phyloP scores from a whole-genome alignment of 495 filamentous ascomycete genomes.

The Pseudevernia furfuracea region DNA sequence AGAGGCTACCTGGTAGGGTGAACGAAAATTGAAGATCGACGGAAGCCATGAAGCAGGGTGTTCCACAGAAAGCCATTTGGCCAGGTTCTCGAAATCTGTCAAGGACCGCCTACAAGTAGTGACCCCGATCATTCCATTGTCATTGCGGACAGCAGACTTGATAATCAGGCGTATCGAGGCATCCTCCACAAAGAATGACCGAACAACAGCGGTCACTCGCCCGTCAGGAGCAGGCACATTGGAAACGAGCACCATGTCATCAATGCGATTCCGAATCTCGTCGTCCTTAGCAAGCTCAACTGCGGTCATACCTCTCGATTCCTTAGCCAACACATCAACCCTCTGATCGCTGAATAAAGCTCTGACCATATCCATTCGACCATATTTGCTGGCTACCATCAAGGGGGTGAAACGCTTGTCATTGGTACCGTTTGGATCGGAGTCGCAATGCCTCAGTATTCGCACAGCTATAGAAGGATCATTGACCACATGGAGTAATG shows the following conservation, averaged over 20 bases:
- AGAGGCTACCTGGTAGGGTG: slow-evolving; percentile 86
- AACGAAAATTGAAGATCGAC: slow-evolving; percentile 65
- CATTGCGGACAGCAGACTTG: slow-evolving; percentile 77
- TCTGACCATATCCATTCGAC: slow-evolving; percentile 84
- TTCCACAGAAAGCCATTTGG: slow-evolving; percentile 78
- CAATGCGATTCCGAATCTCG: slow-evolving; percentile 90
- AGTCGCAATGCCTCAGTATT: slow-evolving; percentile 76
- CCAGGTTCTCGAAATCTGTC: slow-evolving; percentile 84
- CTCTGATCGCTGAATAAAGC: slow-evolving; percentile 78
- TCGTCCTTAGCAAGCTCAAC: slow-evolving; percentile 98
- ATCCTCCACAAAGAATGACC: slow-evolving; percentile 98
- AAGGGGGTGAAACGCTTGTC: slow-evolving; percentile 91
- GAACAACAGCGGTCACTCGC: slow-evolving; percentile 83
- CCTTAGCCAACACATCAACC: slow-evolving; percentile 77
- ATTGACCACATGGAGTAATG: slow-evolving; percentile 83
- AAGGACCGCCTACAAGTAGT: slow-evolving; percentile 90
- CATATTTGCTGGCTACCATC: slow-evolving; percentile 99
- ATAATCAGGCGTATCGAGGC: slow-evolving; percentile 85
- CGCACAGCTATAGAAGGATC: slow-evolving; percentile 67
- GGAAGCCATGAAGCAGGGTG: slow-evolving; percentile 95
- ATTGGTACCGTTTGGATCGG: slow-evolving; percentile 91
- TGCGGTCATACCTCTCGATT: slow-evolving; percentile 83
- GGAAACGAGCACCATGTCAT: slow-evolving; percentile 82
- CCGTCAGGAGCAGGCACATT: slow-evolving; percentile 63
- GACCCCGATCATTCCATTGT: slow-evolving; percentile 46